Percentiles rank a stretch among this genome's conserved stretches.
Conservation (phyloP, 441 rosid species). For the Capsella rubella region DNA sequence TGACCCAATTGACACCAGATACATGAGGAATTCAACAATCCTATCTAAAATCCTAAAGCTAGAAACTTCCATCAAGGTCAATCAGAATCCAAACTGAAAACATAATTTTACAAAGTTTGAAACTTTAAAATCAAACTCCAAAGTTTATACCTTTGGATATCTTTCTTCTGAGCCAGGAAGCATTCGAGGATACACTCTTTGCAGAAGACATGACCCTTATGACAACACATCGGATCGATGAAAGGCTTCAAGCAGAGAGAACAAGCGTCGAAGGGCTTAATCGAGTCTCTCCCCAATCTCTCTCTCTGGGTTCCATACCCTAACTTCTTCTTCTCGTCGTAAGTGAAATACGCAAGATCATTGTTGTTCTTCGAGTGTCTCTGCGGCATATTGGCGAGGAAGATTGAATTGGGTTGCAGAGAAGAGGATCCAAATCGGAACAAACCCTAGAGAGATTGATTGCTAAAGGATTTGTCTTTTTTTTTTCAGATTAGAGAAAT, state of each 20-base stretch:
- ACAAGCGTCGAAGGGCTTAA: constrained; percentile 89
- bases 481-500: constrained; percentile 8
- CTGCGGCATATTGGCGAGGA: constrained; percentile 66
- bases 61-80: constrained; percentile 9
- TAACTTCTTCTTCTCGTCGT: constrained; percentile 88
- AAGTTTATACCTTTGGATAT: constrained; percentile 66
- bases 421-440: constrained; percentile 26
- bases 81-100: background rate
- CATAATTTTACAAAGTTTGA: no score
- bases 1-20: background rate
- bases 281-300: constrained; percentile 87
- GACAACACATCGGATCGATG: constrained; percentile 86
- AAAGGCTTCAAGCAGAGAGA: constrained; percentile 86
- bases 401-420: constrained; percentile 9
- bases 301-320: constrained; percentile 93
- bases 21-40: background rate
- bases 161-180: constrained; percentile 82
- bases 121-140: no score
- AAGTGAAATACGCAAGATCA: constrained; percentile 89
- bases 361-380: constrained; percentile 93
- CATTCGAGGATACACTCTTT: constrained; percentile 84
- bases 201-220: constrained; percentile 81
- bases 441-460: constrained; percentile 38
- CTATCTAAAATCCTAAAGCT: constrained; percentile 1
- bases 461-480: background rate